phyloP scores from a whole-genome alignment of 257 asterid species.

The Galeopsis tetrahit region DNA sequence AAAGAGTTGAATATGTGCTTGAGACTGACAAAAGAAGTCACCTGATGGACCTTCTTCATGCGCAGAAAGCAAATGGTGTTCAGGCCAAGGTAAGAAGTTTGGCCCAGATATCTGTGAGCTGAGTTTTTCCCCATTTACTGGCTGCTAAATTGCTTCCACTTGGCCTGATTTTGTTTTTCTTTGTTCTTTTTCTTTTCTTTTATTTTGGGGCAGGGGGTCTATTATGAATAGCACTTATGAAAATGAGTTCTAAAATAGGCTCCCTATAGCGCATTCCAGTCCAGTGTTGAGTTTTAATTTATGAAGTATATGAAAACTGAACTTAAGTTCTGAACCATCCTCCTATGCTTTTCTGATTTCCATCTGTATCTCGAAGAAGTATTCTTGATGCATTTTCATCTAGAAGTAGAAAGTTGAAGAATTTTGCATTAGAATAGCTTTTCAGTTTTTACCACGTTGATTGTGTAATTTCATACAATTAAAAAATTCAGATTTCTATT shows the following conservation, averaged over 20 bases:
- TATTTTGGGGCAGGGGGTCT: not conserved
- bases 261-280: not conserved
- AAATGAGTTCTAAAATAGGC: not conserved
- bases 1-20: conserved; percentile 92
- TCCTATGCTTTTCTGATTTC: conserved; percentile 1
- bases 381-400: not conserved
- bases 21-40: conserved; percentile 98
- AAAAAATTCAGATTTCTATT: not conserved
- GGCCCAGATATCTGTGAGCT: not conserved
- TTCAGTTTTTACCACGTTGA: conserved; percentile 1
- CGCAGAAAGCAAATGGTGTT: conserved; percentile 74
- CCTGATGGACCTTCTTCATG: conserved; percentile 97
- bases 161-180: not conserved
- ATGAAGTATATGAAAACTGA: conserved; percentile 13
- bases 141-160: not conserved
- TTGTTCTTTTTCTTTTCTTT: not conserved
- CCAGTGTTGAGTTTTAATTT: not conserved
- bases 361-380: conserved; percentile 11
- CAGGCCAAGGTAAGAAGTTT: conserved; percentile 69
- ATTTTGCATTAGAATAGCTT: not conserved
- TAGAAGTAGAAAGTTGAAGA: not conserved
- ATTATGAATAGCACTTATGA: not conserved
- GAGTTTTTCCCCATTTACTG: conserved; percentile 1
- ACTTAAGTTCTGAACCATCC: not conserved
- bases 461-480: not conserved